These are phyloP conservation scores for Fusarium napiforme DNA, from an alignment of 2,329 filamentous ascomycete species.

Conservation along the genomic window DNA sequence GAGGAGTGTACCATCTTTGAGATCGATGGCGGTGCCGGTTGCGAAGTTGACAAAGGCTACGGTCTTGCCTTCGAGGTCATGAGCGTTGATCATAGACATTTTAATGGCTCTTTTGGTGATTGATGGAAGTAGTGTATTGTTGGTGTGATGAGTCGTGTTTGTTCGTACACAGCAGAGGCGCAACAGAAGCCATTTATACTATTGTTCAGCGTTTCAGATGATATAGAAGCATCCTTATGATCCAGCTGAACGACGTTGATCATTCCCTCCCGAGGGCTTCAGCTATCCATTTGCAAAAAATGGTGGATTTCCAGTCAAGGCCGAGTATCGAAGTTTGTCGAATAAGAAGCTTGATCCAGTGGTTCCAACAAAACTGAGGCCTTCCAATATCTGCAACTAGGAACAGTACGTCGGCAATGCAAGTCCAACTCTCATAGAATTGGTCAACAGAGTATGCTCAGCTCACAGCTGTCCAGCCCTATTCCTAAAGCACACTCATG, in stretches of 20 bases:
- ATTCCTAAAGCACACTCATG: accelerated
- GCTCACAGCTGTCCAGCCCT: not conserved
- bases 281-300: accelerated
- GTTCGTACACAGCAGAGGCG: not conserved
- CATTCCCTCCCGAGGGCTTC: accelerated
- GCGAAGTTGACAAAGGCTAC: not conserved
- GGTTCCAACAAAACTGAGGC: not conserved
- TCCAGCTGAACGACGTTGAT: not conserved
- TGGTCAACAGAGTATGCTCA: accelerated
- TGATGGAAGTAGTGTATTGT: accelerated
- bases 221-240: accelerated
- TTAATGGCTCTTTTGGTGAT: accelerated
- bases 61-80: not conserved
- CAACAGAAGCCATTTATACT: not conserved
- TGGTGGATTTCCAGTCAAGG: too few relatives aligned
- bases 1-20: not conserved
- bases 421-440: accelerated
- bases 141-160: not conserved
- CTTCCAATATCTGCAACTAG: not conserved
- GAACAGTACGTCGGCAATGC: too few relatives aligned
- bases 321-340: accelerated
- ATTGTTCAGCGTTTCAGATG: accelerated
- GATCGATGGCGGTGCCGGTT: not conserved
- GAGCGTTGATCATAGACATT: not conserved
- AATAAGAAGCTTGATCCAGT: accelerated